Evolutionary conservation across 2,329 filamentous ascomycete genomes (phyloP).

Genomic region (Pestalotiopsis sp.): DNA sequence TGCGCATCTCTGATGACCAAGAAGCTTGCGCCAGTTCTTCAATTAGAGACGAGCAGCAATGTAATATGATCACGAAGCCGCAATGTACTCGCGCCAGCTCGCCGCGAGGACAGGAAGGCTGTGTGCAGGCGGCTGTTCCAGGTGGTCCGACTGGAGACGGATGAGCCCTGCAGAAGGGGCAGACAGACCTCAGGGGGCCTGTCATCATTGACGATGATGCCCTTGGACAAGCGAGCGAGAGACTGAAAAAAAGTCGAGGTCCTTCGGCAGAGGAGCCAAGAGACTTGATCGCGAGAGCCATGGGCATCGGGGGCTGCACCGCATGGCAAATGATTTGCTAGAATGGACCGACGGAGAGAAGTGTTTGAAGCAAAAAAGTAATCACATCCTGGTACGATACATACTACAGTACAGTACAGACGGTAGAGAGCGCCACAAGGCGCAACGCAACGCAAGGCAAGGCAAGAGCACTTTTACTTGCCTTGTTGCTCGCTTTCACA

Average conservation of each 20-base stretch:
- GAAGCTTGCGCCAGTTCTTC: constrained; percentile 14
- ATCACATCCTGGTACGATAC: not conserved
- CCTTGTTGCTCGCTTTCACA: too few species aligned
- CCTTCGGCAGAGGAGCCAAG: not conserved
- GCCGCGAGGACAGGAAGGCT: constrained; percentile 16
- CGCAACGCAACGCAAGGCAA: not conserved
- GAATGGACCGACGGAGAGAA: not conserved
- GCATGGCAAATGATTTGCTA: not conserved
- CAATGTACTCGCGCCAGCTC: constrained; percentile 15
- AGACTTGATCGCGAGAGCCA: not conserved
- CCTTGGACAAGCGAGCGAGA: not conserved
- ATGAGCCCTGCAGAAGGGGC: not conserved
- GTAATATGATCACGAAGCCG: not conserved
- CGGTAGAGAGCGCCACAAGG: not conserved
- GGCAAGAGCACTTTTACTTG: too few species aligned
- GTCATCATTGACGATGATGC: not conserved
- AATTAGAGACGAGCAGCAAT: constrained; percentile 17
- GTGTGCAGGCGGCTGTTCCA: constrained; percentile 9
- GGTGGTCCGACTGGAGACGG: constrained; percentile 5
- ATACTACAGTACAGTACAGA: not conserved
- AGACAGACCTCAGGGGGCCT: constrained; percentile 1
- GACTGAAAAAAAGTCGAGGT: not conserved
- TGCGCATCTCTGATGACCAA: constrained; percentile 25
- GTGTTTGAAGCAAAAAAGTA: not conserved
- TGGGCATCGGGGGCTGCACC: not conserved